phyloP scores from a whole-genome alignment of 345 rosid species.

The Linum tenue region DNA sequence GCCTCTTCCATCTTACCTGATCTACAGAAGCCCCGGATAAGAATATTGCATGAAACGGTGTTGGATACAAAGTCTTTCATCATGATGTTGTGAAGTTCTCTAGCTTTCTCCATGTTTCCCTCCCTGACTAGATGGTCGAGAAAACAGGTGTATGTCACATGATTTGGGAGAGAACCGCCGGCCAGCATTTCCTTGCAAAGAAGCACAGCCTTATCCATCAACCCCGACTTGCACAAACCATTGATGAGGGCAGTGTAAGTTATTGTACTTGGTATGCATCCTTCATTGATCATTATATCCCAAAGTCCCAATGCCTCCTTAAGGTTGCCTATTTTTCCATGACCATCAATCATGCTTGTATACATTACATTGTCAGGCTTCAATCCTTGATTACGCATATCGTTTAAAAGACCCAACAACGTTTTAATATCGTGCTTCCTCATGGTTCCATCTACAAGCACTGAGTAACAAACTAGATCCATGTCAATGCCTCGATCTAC shows the following conservation, averaged over 20 bases:
- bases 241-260: constrained; percentile 79
- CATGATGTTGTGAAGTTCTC: constrained; percentile 54
- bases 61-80: constrained; percentile 55
- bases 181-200: constrained; percentile 49
- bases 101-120: constrained; percentile 67
- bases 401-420: constrained; percentile 45
- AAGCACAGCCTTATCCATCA: constrained; percentile 54
- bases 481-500: constrained; percentile 58
- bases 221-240: constrained; percentile 75
- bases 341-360: constrained; percentile 80
- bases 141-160: constrained; percentile 70
- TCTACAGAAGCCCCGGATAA: constrained; percentile 69
- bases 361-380: constrained; percentile 68
- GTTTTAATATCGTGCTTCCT: constrained; percentile 39
- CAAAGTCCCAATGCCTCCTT: constrained; percentile 53
- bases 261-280: constrained; percentile 59
- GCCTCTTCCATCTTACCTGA: constrained; percentile 66
- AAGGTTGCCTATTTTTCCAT: constrained; percentile 60
- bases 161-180: constrained; percentile 47
- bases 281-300: constrained; percentile 76
- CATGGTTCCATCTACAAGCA: constrained; percentile 73
- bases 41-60: constrained; percentile 61
- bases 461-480: constrained; percentile 74
- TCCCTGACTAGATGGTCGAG: constrained; percentile 53
- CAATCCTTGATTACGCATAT: constrained; percentile 54